A percentile compares a stretch with the other conserved stretches of the same genome.
phyloP scores from a whole-genome alignment of 768 basidiomycete species.

The Termitomyces sp. region DNA sequence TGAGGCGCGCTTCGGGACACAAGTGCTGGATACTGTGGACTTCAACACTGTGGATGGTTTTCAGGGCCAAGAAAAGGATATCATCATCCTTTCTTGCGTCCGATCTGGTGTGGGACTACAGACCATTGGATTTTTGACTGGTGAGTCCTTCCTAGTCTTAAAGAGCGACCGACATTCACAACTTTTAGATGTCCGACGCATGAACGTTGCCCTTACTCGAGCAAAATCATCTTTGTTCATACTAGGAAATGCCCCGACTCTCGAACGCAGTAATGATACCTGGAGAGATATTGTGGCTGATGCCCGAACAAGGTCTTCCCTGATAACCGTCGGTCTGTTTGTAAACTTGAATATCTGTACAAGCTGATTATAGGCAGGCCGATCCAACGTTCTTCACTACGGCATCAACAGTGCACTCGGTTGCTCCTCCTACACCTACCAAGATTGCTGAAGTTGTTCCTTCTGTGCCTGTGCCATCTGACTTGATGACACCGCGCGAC shows the following conservation, averaged over 20 bases:
- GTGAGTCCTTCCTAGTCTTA: constrained; percentile 26
- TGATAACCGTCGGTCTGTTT: constrained; percentile 51
- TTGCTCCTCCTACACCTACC: constrained; percentile 17
- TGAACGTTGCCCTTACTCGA: constrained; percentile 99
- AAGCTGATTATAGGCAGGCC: constrained; percentile 13
- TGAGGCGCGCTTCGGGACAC: constrained; percentile 60
- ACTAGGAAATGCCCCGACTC: constrained; percentile 83
- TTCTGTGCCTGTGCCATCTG: constrained; percentile 11
- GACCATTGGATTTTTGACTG: constrained; percentile 84
- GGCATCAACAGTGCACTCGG: constrained; percentile 1
- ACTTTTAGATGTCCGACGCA: constrained; percentile 68
- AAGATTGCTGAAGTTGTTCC: constrained; percentile 7
- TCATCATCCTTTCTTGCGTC: constrained; percentile 97
- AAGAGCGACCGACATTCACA: not conserved
- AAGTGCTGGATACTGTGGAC: constrained; percentile 68
- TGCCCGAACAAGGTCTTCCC: constrained; percentile 56
- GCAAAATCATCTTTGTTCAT: constrained; percentile 93
- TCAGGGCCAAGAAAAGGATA: constrained; percentile 98
- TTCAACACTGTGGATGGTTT: constrained; percentile 99
- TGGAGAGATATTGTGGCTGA: constrained; percentile 80
- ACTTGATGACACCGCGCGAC: constrained; percentile 15
- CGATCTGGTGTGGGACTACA: constrained; percentile 83
- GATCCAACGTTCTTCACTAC: constrained; percentile 22
- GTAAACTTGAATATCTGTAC: not conserved
- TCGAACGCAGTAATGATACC: constrained; percentile 76